phyloP scores from a whole-genome alignment of 2,329 filamentous ascomycete genomes.

The Diaporthe eres region DNA sequence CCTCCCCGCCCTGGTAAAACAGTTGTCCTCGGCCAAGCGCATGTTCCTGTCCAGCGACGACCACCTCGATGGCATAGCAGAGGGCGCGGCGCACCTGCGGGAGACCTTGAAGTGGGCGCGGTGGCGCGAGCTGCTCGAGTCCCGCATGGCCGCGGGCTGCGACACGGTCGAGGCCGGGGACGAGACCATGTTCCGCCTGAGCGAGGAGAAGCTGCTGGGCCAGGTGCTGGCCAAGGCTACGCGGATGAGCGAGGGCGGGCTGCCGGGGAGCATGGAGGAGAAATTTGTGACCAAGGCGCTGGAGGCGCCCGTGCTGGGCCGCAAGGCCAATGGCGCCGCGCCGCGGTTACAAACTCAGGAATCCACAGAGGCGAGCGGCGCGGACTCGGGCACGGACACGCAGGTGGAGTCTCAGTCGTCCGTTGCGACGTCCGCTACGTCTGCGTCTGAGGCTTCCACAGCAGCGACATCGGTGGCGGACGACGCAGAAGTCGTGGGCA shows the following conservation, averaged over 20 bases:
- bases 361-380: constrained; percentile 40
- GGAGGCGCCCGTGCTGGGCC: constrained; percentile 80
- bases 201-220: constrained; percentile 75
- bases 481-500: constrained; percentile 46
- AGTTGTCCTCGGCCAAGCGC: constrained; percentile 62
- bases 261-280: constrained; percentile 88
- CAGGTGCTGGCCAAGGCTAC: constrained; percentile 80
- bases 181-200: constrained; percentile 88
- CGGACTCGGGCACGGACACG: constrained; percentile 45
- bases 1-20: constrained; percentile 76
- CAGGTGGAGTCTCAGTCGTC: constrained; percentile 60
- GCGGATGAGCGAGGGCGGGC: constrained; percentile 72
- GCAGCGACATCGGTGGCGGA: constrained; percentile 59
- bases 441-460: constrained; percentile 59
- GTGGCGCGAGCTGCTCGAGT: constrained; percentile 68
- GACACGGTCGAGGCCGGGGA: constrained; percentile 87
- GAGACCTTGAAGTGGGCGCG: constrained; percentile 63
- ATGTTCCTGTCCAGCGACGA: constrained; percentile 80
- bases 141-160: constrained; percentile 79
- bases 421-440: constrained; percentile 51
- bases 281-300: constrained; percentile 83
- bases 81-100: constrained; percentile 69
- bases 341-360: constrained; percentile 49
- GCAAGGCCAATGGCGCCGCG: constrained; percentile 64
- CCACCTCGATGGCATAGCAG: constrained; percentile 75